Base-by-base conservation (phyloP, 768 basidiomycete genomes). In the Naganishia antarctica region DNA sequence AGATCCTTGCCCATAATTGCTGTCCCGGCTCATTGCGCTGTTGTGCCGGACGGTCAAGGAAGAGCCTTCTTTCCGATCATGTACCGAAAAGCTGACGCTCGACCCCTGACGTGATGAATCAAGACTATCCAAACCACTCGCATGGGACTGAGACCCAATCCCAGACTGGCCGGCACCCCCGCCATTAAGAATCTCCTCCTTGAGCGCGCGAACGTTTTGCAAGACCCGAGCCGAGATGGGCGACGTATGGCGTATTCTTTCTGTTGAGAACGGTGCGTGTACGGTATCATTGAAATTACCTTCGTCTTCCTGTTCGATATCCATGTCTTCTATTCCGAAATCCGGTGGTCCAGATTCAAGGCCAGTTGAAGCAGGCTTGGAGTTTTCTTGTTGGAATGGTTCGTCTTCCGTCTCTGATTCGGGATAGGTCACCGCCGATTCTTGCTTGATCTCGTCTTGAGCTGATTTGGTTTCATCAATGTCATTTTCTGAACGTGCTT, bases 141-240 rank as follows among this genome's bases (percentile, higher is more conserved):
- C n/a, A n/a, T n/a, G n/a, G n/a, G n/a, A n/a, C n/a, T n/a, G n/a
- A n/a, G n/a, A n/a, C n/a, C n/a, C n/a, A n/a, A n/a, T n/a, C n/a
- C n/a, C n/a, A n/a, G n/a, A n/a, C n/a, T n/a, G n/a, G n/a, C n/a
- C n/a, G n/a, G n/a, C 37, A 21, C 32, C 37, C 13, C 37, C 37
- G 11, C 62, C 62, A 26, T 51, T 63, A 49, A 63, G 31, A 12
- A 63, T 63, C 43, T 63, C 62, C 18, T 63, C 49, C 43, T 63
- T 63, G 37, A 63, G 50, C 37, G 49, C 62, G 21, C 51, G 49
- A 31, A 63, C 49, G 29, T 63, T 63, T 28, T 63, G 62, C 43
- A 63, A 63, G 11, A 63, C 62, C 28, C 51, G 62, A 18, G 41
- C 50, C 15, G 62, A 45, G 18, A 63, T 51, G 34, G 62, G 53